A percentile compares a stretch with the other conserved stretches of the same genome.
These are phyloP conservation scores for Xylariales sp. DNA, from an alignment of 2,329 filamentous ascomycete genomes.

Conservation along the genomic window DNA sequence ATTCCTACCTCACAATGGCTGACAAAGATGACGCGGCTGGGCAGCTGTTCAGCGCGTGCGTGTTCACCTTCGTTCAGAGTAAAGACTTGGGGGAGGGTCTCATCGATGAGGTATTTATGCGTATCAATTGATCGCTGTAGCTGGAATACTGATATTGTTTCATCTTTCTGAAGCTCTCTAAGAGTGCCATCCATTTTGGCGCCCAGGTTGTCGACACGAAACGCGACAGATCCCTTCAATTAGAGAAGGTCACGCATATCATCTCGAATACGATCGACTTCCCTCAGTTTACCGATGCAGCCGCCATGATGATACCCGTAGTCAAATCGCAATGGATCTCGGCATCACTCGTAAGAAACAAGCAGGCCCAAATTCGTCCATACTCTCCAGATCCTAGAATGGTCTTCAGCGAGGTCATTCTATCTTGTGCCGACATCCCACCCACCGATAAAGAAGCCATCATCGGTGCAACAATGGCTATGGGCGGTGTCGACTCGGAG, in stretches of 20 bases:
- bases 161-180: conserved; percentile 31
- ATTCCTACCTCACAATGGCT: too few relatives aligned
- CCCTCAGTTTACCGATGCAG: conserved; percentile 71
- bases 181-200: conserved; percentile 43
- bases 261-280: conserved; percentile 80
- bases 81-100: conserved; percentile 19
- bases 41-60: conserved; percentile 23
- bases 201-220: conserved; percentile 43
- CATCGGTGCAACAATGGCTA: conserved; percentile 78
- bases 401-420: conserved; percentile 80
- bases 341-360: conserved; percentile 62
- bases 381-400: conserved; percentile 88
- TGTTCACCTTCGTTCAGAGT: conserved; percentile 22
- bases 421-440: conserved; percentile 81
- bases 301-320: conserved; percentile 76
- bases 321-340: conserved; percentile 79
- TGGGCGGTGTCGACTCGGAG: conserved; percentile 77
- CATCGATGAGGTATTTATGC: conserved; percentile 21
- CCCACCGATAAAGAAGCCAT: conserved; percentile 87
- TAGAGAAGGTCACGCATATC: conserved; percentile 50
- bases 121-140: conserved; percentile 1
- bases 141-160: not conserved
- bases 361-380: conserved; percentile 71
- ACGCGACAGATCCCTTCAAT: conserved; percentile 43
- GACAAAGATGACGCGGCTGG: conserved; percentile 17